Conservation (phyloP, 1,284 basidiomycete species). For the Trametes sp. region DNA sequence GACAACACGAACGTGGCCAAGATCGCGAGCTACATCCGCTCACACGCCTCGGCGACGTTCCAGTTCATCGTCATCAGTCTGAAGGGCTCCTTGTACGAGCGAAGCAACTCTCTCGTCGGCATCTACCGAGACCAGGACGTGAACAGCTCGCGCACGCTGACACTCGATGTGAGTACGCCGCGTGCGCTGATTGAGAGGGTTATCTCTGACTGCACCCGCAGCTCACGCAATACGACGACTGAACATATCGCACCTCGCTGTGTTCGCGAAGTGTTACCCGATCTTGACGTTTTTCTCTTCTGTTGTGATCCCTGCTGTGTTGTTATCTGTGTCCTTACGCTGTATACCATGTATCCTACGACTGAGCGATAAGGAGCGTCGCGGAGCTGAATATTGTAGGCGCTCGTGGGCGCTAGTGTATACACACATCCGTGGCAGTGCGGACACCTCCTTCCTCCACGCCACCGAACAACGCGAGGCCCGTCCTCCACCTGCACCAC, state of each 20-base stretch:
- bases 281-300: background rate
- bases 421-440: background rate
- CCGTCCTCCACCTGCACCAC: no score
- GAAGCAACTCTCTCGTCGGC: slow-evolving; percentile 90
- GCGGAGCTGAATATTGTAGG: background rate
- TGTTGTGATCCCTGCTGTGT: slow-evolving; percentile 3
- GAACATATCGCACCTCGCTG: background rate
- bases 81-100: slow-evolving; percentile 91
- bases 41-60: slow-evolving; percentile 81
- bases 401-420: background rate
- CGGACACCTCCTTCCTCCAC: background rate
- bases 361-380: background rate
- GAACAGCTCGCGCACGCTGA: slow-evolving; percentile 89
- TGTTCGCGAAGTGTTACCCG: background rate
- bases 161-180: slow-evolving; percentile 78
- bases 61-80: slow-evolving; percentile 98
- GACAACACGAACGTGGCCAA: slow-evolving; percentile 97
- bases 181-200: background rate
- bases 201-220: slow-evolving; percentile 26
- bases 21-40: slow-evolving; percentile 89
- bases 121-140: slow-evolving; percentile 94
- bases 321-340: slow-evolving; percentile 7
- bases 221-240: slow-evolving; percentile 53
- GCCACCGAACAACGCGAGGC: background rate
- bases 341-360: slow-evolving; percentile 12